These are phyloP conservation scores for Pilatotrama ljubarskyi DNA, from an alignment of 768 basidiomycete species.

Conservation along the genomic window DNA sequence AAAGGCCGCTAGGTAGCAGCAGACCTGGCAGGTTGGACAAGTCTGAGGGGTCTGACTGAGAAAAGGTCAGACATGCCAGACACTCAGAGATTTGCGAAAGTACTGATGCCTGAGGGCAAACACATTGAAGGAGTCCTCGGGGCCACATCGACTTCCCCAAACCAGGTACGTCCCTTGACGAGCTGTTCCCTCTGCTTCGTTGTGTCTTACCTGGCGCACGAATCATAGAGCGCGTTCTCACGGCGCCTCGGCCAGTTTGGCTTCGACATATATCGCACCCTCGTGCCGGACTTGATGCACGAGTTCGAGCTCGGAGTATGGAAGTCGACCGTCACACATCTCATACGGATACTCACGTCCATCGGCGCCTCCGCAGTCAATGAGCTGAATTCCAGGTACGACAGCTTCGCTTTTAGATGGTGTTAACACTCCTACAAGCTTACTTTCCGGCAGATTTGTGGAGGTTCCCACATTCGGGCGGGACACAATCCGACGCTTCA, in stretches of 20 bases:
- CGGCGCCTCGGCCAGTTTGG: slow-evolving; percentile 18
- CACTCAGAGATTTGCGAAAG: no score
- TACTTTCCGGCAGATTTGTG: slow-evolving; percentile 17
- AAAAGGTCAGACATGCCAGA: no score
- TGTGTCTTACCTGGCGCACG: background rate
- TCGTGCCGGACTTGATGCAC: slow-evolving; percentile 34
- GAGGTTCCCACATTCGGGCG: slow-evolving; percentile 25
- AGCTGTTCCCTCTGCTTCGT: no score
- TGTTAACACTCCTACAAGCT: no score
- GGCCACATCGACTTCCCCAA: background rate
- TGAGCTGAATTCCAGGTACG: slow-evolving; percentile 22
- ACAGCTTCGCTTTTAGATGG: no score
- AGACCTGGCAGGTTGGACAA: no score
- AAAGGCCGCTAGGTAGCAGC: no score
- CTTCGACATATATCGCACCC: slow-evolving; percentile 29
- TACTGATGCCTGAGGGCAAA: background rate
- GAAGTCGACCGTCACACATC: slow-evolving; percentile 30
- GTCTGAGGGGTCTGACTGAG: no score
- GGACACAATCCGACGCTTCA: slow-evolving; percentile 26
- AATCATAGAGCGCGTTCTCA: slow-evolving; percentile 37
- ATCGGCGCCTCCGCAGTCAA: background rate
- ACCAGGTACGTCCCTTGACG: no score
- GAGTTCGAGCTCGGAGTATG: slow-evolving; percentile 37
- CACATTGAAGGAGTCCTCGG: background rate
- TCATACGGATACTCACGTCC: slow-evolving; percentile 25